These are phyloP conservation scores for Trypanosoma boissoni DNA, from an alignment of 208 protist species.

Conservation along the genomic window DNA sequence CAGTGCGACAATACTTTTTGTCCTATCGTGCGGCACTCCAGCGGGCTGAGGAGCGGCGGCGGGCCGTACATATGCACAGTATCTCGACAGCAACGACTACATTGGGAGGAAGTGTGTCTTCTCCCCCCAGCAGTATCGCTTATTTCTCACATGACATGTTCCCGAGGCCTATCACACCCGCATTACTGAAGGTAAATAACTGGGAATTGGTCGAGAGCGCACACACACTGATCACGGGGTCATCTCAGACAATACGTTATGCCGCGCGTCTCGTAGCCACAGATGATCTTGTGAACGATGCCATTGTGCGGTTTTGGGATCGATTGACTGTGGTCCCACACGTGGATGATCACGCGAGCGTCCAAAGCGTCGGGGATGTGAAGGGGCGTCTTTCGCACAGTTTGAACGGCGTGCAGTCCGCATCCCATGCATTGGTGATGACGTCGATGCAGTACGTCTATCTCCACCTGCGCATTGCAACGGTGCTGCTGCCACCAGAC, in stretches of 20 bases:
- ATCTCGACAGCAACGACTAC: background rate
- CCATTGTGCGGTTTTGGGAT: slow-evolving; percentile 81
- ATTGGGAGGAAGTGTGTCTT: background rate
- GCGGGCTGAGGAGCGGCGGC: slow-evolving; percentile 7
- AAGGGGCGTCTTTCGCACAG: no score
- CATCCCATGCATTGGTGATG: no score
- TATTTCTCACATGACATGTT: background rate
- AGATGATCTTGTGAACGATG: slow-evolving; percentile 61
- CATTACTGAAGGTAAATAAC: slow-evolving; percentile 27
- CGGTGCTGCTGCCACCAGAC: slow-evolving; percentile 60
- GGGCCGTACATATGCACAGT: background rate
- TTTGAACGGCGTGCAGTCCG: no score
- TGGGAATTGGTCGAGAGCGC: slow-evolving; percentile 66
- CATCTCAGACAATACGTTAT: slow-evolving; percentile 22
- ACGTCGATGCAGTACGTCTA: slow-evolving; percentile 82
- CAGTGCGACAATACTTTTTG: slow-evolving; percentile 66
- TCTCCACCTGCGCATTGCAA: slow-evolving; percentile 73
- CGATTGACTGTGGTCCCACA: slow-evolving; percentile 61
- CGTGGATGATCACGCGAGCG: background rate
- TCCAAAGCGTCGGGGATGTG: background rate
- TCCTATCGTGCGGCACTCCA: slow-evolving; percentile 21
- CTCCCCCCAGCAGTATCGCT: background rate
- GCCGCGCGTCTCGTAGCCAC: slow-evolving; percentile 29
- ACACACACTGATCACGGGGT: slow-evolving; percentile 60
- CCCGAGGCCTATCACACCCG: slow-evolving; percentile 6